Evolutionary conservation across 371 early-diverging fungal species (phyloP), one percentile per base, ranked within the genome.

Genomic region (Conidiobolus incongruus): DNA sequence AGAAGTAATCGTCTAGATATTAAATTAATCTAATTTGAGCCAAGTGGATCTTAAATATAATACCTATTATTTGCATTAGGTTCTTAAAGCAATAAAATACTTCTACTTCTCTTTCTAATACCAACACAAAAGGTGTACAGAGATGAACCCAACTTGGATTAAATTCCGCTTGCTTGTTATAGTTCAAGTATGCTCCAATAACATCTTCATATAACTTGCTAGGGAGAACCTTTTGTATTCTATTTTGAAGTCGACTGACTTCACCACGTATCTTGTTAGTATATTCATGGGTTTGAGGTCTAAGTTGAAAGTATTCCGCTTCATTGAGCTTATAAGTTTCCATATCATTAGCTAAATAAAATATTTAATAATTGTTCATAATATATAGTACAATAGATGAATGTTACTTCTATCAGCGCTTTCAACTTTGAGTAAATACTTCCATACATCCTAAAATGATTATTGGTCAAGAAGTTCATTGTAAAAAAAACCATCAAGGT

Each of bases 191-290:
- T 11, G 87, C 77, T 32, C 72, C 61, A 44, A 91, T 73, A 37
- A 91, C 70, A 38, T 79, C 72, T 51, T 88, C 90, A 54, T 89
- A 76, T 7, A 63, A 53, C 5, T 60, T 54, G 4, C 17, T 16
- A 5, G 33, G 43, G 16, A 42, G 49, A 40, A 48, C 46, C 24
- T 56, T 56, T 23, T 60, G 51, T 34, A 58, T 52, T 44, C 51
- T 56, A 45, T 78, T 67, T 43, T 73, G 65, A 50, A 81, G 90
- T 38, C 90, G 75, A 24, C 64, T 58, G 7, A 80, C 75, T 49
- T 91, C 92, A 40, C 85, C 83, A 26, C 87, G 80, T 26, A 89
- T 76, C 3, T 80, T 76, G 47, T 87, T 88, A 32, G 75, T 66
- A 40, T 70, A 60, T 38, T 84, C 81, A 19, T 62, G 65, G 38